These are phyloP conservation scores for Lomentospora prolificans DNA, from an alignment of 2,329 filamentous ascomycete species.

Conservation along the genomic window DNA sequence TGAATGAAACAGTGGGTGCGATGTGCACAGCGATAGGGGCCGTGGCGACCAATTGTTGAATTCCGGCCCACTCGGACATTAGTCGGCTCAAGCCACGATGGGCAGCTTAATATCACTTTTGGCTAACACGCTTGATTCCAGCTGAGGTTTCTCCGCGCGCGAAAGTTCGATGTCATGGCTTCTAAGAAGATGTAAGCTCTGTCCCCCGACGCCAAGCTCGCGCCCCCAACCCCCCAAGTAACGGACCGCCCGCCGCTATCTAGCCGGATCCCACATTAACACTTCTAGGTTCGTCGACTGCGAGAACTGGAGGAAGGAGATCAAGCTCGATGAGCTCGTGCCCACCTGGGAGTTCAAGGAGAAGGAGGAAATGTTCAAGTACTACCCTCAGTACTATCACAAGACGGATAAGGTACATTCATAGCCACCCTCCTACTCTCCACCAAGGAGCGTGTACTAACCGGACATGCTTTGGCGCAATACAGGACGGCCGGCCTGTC, in stretches of 20 bases:
- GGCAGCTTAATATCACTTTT: background rate
- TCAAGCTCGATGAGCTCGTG: constrained; percentile 71
- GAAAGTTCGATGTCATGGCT: constrained; percentile 83
- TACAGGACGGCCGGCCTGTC: constrained; percentile 83
- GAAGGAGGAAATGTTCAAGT: constrained; percentile 73
- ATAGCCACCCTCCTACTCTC: background rate
- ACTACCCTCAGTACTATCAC: constrained; percentile 98
- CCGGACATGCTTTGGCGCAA: background rate
- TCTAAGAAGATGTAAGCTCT: constrained; percentile 74
- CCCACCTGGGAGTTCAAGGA: constrained; percentile 79
- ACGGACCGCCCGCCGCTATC: no score
- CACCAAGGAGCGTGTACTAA: no score
- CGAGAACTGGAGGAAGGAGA: constrained; percentile 86
- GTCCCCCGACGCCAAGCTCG: background rate
- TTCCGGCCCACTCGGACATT: no score
- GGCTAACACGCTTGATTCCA: constrained; percentile 22
- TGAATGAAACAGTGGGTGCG: background rate
- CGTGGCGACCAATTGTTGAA: no score
- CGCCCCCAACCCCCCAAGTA: background rate
- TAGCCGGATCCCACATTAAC: background rate
- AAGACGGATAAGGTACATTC: constrained; percentile 72
- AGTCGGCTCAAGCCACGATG: no score
- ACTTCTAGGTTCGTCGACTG: constrained; percentile 70
- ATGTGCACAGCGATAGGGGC: background rate
- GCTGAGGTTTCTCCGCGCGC: constrained; percentile 83